Evolutionary conservation across 805 yeast genomes (phyloP), one percentile per base, ranked within the genome.

Genomic region (Candida lessepsii): DNA sequence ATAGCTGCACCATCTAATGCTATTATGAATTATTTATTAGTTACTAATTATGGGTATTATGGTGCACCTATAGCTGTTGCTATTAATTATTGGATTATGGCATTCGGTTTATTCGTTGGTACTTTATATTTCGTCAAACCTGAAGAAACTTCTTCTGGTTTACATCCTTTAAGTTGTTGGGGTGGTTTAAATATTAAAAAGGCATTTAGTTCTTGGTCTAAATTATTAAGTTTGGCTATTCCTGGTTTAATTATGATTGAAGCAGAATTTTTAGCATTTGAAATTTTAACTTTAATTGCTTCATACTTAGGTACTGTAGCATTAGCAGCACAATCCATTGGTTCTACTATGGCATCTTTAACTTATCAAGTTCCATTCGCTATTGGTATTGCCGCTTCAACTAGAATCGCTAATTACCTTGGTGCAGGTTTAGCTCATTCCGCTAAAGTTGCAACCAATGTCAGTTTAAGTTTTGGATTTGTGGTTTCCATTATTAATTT

Each of bases 1-100:
- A 46, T 77, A 19, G 78, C 79, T 23, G 81, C 81, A 9, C 82
- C 82, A 2, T 60, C 71, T 5, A 77, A 77, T 51, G 65, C 70
- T 8, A 29, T 71, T 3, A 64, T 76, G 69, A 77, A 75, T 47
- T 57, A 63, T 41, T 40, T 61, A 4, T 63, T 77, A 17, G 83
- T 77, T 9, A 54, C 47, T 26, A 47, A 48, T 9, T 61, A 73
- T 55, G 83, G 83, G 1, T 77, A 75, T 51, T 53, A 71, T 36
- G 83, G 83, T 5, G 81, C 81, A 2, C 82, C 83, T 5, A 56
- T 76, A n/a, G 76, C 81, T 2, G 80, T 76, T 13, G 73, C 75
- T 9, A 72, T 76, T 34, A 76, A 76, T 46, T 76, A 76, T 50
- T 75, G 80, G 78, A 46, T 73, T 11, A 76, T 77, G 82, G 76